Conservation (phyloP, 2,329 filamentous ascomycete species). For the Venturia asperata region DNA sequence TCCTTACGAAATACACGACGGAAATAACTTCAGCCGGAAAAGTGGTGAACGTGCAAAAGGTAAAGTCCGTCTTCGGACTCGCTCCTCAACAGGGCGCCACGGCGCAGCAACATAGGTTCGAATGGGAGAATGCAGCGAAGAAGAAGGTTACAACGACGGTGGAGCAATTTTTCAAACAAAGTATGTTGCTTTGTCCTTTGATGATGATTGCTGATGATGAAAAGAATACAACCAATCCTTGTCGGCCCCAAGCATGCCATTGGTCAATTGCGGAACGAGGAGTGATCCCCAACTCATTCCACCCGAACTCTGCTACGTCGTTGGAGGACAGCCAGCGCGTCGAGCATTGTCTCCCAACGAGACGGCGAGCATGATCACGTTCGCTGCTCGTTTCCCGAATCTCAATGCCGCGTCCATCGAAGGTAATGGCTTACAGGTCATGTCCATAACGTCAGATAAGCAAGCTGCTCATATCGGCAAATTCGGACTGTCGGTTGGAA, state of each 20-base stretch:
- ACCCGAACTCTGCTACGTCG: conserved; percentile 56
- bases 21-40: conserved; percentile 9
- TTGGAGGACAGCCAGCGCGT: conserved; percentile 57
- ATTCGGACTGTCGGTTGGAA: conserved; percentile 59
- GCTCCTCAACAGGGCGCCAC: conserved; percentile 1
- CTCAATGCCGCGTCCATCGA: conserved; percentile 62
- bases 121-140: not conserved
- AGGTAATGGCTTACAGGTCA: conserved; percentile 47
- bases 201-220: not conserved
- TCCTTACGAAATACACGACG: conserved; percentile 13
- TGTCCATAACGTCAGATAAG: conserved; percentile 47
- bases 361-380: conserved; percentile 61
- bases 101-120: not conserved
- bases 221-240: conserved; percentile 14
- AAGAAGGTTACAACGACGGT: conserved; percentile 13
- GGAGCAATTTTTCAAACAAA: conserved; percentile 18
- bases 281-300: conserved; percentile 58
- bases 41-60: not conserved
- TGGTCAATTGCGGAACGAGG: conserved; percentile 56
- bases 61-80: not conserved
- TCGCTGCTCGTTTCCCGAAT: conserved; percentile 60
- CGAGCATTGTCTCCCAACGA: conserved; percentile 54
- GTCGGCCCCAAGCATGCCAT: not conserved
- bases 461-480: conserved; percentile 33
- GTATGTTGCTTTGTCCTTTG: not conserved